Evolutionary conservation across 345 rosid species (phyloP), one percentile per base, ranked within the genome.

Genomic region (Linum usitatissimum): DNA sequence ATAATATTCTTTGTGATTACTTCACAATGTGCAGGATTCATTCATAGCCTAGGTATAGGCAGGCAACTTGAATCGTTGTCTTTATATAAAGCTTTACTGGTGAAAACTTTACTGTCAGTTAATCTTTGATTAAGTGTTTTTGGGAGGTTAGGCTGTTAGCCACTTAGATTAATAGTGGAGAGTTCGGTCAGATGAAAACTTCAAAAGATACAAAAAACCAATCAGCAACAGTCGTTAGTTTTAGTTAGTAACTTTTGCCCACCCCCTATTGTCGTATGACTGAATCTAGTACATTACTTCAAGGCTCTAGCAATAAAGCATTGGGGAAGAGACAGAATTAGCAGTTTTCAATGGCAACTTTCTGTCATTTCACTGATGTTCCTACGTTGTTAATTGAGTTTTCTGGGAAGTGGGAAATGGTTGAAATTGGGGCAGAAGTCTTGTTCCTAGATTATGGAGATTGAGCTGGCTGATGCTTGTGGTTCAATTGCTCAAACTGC

Each of bases 91-190:
- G 58, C 36, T 55, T 55, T 42, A 42, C n/a, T n/a, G n/a, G n/a
- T n/a, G n/a, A n/a, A n/a, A n/a, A n/a, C n/a, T n/a, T n/a, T n/a
- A n/a, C n/a, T n/a, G n/a, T n/a, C n/a, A 14, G 64, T 70, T 68
- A 36, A 64, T 69, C 70, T 67, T 75, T 75, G 64, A 64, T 70
- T 64, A 38, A 23, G 30, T 66, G 34, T 75, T 57, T 70, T 75
- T 68, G 75, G 72, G 60, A 68, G 82, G 79, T 71, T 73, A 55
- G 74, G 79, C 59, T 85, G 85, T 80, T 85, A 74, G 81, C 85
- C 87, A 85, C 85, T 82, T 58, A 68, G 62, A 34, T 34, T 34
- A 34, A 36, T 54, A 45, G 40, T 66, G 70, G 73, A 60, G 28
- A 63, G 17, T 13, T 12, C 36, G 36, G 30, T 19, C 30, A 55